These are phyloP conservation scores for Fusarium sp. DNA, from an alignment of 2,329 filamentous ascomycete genomes.

Conservation along the genomic window DNA sequence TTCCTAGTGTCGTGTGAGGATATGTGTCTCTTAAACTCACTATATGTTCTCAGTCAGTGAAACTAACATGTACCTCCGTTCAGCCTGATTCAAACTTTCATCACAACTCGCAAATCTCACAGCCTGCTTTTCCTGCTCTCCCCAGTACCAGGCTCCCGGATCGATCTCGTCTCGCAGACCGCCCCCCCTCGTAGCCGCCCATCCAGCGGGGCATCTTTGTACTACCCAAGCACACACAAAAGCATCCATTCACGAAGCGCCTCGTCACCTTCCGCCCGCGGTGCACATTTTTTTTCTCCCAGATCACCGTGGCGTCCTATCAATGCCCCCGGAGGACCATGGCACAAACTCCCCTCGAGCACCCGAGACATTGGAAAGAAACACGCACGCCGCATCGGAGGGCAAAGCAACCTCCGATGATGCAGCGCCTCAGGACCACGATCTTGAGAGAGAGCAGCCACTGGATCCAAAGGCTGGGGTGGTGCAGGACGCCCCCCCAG, in stretches of 20 bases:
- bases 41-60: neutral
- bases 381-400: conserved; percentile 23
- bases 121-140: neutral
- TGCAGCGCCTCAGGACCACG: conserved; percentile 35
- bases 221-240: conserved; percentile 13
- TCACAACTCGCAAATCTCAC: neutral
- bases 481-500: conserved; percentile 34
- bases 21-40: neutral
- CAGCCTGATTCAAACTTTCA: neutral
- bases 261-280: neutral
- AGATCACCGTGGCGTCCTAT: conserved; percentile 31
- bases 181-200: conserved; percentile 18
- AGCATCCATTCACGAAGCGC: conserved; percentile 15
- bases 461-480: conserved; percentile 16
- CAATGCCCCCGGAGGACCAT: neutral
- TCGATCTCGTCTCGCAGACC: conserved; percentile 31
- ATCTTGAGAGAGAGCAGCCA: conserved; percentile 19
- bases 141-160: conserved; percentile 29
- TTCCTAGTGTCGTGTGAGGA: neutral
- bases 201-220: conserved; percentile 26
- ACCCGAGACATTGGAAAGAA: conserved; percentile 42
- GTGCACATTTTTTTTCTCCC: neutral
- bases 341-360: conserved; percentile 1
- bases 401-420: conserved; percentile 34
- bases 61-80: neutral